Evolutionary conservation across 495 filamentous ascomycete genomes (phyloP).

Genomic region (Penicillium tannophilum): DNA sequence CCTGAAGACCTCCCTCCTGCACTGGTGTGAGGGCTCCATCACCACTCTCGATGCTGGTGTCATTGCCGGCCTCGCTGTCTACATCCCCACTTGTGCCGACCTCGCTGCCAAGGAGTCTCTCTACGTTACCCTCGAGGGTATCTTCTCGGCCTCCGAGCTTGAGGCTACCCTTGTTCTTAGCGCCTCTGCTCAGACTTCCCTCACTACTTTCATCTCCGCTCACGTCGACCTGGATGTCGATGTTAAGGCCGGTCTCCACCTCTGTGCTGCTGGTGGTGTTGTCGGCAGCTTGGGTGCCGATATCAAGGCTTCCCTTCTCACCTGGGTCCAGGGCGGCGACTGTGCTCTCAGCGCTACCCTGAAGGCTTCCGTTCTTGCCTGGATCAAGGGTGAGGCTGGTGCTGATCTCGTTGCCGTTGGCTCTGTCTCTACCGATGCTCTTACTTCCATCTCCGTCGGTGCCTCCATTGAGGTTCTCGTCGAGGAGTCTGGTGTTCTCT

Average conservation of each 20-base stretch:
- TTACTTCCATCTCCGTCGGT: conserved; percentile 41
- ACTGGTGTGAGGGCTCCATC: conserved; percentile 20
- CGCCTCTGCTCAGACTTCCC: conserved; percentile 33
- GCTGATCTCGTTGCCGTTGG: conserved; percentile 34
- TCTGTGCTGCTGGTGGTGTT: conserved; percentile 43
- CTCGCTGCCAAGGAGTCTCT: conserved; percentile 43
- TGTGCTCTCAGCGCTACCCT: conserved; percentile 36
- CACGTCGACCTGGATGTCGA: conserved; percentile 28
- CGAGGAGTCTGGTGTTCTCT: conserved; percentile 33
- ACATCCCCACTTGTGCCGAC: conserved; percentile 39
- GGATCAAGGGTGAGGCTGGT: conserved; percentile 36
- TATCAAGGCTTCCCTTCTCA: conserved; percentile 36
- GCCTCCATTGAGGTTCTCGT: conserved; percentile 37
- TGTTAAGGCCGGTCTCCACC: conserved; percentile 38
- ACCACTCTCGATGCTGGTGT: conserved; percentile 24
- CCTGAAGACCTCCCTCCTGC: conserved; percentile 14
- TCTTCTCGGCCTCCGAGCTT: conserved; percentile 34
- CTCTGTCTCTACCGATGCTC: conserved; percentile 31
- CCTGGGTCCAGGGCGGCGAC: conserved; percentile 33
- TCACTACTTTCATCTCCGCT: conserved; percentile 34
- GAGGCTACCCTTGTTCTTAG: conserved; percentile 37
- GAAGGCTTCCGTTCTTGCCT: conserved; percentile 37
- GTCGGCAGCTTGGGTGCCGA: conserved; percentile 36
- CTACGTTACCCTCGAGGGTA: conserved; percentile 45
- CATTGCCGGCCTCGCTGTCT: conserved; percentile 37